Base-by-base conservation (phyloP, 2,329 filamentous ascomycete genomes). In the Penicillium sp. region DNA sequence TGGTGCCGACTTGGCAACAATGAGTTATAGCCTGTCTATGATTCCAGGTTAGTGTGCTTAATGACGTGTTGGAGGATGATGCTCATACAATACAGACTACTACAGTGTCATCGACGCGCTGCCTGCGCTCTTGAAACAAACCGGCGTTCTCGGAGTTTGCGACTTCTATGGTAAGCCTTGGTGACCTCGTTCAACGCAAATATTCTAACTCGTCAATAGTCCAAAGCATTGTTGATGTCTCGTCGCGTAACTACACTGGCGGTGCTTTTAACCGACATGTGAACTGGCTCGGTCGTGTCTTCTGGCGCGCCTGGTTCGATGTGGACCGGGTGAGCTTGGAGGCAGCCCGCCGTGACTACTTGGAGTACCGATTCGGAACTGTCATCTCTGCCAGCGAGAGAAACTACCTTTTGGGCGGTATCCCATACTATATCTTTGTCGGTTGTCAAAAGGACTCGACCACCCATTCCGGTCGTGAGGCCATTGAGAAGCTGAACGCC, bases 21-120 rank as follows among this genome's bases (percentile, higher is more conserved):
- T 97, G 83, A 95, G 89, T 51, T 97, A 97, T 71, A 95, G 89
- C 57, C 72, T 97, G 64, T 95, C 89, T 21, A 97, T 97, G 91
- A 96, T 97, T 48, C 81, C 80, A 43, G 69, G 68, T 70, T 45
- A 43, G 63, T 45, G 4, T 4, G n/a, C n/a, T n/a, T 3, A 15
- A 37, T 2, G 8, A 3, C n/a, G n/a, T n/a, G n/a, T n/a, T n/a
- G n/a, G n/a, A n/a, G n/a, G n/a, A n/a, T n/a, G n/a, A n/a, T n/a
- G n/a, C n/a, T n/a, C n/a, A n/a, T n/a, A n/a, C n/a, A n/a, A n/a
- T n/a, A 12, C 77, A 51, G 89, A 96, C 64, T 96, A 91, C 68
- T 94, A 95, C 69, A 91, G 88, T 3, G 88, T 95, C 29, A 82
- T 96, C 49, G 91, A 97, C 69, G 91, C 89, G 0, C 74, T 96